Percentiles rank a stretch among this genome's conserved stretches.
Conservation (phyloP, 2,329 filamentous ascomycete genomes). For the Tolypocladium tundrense region DNA sequence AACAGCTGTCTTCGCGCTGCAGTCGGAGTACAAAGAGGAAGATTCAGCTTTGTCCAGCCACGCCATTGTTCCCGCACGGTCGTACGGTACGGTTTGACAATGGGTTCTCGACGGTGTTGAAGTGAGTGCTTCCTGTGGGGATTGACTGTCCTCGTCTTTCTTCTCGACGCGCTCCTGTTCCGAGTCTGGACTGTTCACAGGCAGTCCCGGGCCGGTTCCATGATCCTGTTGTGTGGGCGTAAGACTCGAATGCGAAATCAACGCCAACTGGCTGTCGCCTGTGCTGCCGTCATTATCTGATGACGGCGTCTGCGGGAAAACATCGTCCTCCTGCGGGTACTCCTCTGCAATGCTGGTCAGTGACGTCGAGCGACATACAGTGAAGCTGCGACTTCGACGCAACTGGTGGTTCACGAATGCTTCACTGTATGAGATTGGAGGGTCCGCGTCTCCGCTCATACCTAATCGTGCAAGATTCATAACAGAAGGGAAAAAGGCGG, state of each 20-base stretch:
- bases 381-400: background rate
- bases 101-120: background rate
- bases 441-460: background rate
- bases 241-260: background rate
- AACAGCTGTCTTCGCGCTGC: slow-evolving; percentile 9
- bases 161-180: background rate
- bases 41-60: slow-evolving; percentile 5
- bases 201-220: background rate
- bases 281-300: background rate
- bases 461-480: slow-evolving; percentile 8
- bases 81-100: background rate
- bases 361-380: background rate
- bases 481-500: slow-evolving; percentile 14
- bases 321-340: background rate
- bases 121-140: too few relatives aligned
- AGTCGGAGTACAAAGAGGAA: slow-evolving; percentile 13
- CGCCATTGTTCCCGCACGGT: background rate
- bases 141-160: background rate
- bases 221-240: background rate
- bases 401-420: background rate
- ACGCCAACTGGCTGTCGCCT: background rate
- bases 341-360: slow-evolving; percentile 1
- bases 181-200: background rate
- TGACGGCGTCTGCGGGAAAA: background rate
- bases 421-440: background rate